A percentile compares a stretch with the other conserved stretches of the same genome.
Evolutionary conservation across 2,329 filamentous ascomycete genomes (phyloP).

Genomic region (Aulographum hederae): DNA sequence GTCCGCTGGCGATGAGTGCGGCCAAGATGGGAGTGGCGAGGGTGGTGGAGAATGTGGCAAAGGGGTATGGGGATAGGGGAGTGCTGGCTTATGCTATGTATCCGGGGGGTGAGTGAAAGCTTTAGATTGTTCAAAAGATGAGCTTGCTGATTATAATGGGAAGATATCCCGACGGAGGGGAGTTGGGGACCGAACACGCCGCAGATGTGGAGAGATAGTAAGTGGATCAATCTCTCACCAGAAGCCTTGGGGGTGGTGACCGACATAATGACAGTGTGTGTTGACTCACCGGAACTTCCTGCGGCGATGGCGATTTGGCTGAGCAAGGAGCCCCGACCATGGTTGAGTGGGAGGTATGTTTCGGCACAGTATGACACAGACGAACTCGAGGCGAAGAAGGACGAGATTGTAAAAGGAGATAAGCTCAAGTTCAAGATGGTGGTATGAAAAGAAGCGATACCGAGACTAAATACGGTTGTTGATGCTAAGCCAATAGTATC

Average conservation of each 20-base stretch:
- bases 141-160: no score
- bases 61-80: conserved; percentile 25
- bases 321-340: conserved; percentile 7
- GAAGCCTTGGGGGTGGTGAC: no score
- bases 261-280: no score
- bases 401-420: conserved; percentile 11
- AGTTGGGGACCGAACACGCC: no score
- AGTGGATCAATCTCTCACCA: no score
- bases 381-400: conserved; percentile 9
- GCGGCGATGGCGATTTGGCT: conserved; percentile 8
- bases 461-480: no score
- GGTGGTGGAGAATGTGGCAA: conserved; percentile 24
- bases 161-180: no score
- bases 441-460: conserved; percentile 4
- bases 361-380: conserved; percentile 11
- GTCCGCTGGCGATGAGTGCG: conserved; percentile 4
- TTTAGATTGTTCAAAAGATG: no score
- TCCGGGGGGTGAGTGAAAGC: conserved; percentile 28
- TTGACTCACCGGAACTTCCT: conserved; percentile 4
- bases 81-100: conserved; percentile 25
- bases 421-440: conserved; percentile 9
- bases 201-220: no score
- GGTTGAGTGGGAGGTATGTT: conserved; percentile 11
- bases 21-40: conserved; percentile 26
- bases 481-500: no score